Conservation (phyloP, 139 green algal genomes). For the Picochlorum sp. region DNA sequence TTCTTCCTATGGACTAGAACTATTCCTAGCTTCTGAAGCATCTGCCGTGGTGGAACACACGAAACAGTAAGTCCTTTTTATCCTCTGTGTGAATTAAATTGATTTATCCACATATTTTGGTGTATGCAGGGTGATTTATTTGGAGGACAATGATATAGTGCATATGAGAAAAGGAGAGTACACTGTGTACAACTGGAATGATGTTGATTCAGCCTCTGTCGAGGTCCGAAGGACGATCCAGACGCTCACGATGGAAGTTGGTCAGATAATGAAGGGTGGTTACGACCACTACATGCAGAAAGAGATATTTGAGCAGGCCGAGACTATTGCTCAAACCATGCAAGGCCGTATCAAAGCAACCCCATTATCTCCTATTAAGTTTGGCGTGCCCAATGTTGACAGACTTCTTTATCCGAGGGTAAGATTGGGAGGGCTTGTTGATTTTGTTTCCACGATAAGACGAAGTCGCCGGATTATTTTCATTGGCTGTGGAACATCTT, state of each 20-base stretch:
- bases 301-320: slow-evolving; percentile 57
- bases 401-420: slow-evolving; percentile 4
- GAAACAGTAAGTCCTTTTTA: slow-evolving; percentile 47
- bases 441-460: slow-evolving; percentile 34
- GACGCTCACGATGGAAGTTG: slow-evolving; percentile 57
- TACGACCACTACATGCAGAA: slow-evolving; percentile 63
- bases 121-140: slow-evolving; percentile 54
- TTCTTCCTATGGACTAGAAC: slow-evolving; percentile 49
- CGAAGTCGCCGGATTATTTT: slow-evolving; percentile 52
- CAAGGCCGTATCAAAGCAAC: slow-evolving; percentile 16
- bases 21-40: slow-evolving; percentile 82
- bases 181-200: slow-evolving; percentile 57
- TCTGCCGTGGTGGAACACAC: slow-evolving; percentile 92
- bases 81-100: not conserved
- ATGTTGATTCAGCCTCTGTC: slow-evolving; percentile 17
- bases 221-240: slow-evolving; percentile 28
- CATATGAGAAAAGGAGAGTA: slow-evolving; percentile 61
- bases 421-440: slow-evolving; percentile 16
- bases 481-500: slow-evolving; percentile 59
- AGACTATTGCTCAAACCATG: slow-evolving; percentile 32
- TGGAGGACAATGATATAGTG: slow-evolving; percentile 95
- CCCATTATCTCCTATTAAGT: slow-evolving; percentile 10
- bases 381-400: slow-evolving; percentile 7
- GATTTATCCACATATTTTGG: slow-evolving; percentile 12
- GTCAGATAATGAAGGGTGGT: slow-evolving; percentile 64